These are phyloP conservation scores for Kazachstania bromeliacearum DNA, from an alignment of 805 yeast species.

Conservation along the genomic window DNA sequence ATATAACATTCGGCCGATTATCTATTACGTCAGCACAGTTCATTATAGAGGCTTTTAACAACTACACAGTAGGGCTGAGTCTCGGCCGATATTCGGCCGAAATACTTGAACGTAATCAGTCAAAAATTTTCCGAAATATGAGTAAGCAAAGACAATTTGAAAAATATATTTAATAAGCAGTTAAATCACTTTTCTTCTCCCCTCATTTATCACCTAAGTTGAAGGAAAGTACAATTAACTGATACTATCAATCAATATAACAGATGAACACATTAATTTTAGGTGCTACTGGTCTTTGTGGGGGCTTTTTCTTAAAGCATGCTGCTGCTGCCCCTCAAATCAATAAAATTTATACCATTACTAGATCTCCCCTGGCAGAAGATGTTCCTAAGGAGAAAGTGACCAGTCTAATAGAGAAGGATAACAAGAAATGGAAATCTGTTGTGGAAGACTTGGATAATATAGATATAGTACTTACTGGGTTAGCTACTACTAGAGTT, in stretches of 20 bases:
- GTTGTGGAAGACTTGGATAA: conserved; percentile 21
- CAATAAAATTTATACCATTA: conserved; percentile 37
- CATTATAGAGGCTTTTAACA: no score
- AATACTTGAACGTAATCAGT: no score
- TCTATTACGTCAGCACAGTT: no score
- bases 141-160: no score
- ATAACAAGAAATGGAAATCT: conserved; percentile 43
- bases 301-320: conserved; percentile 43
- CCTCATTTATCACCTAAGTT: neutral
- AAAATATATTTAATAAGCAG: neutral
- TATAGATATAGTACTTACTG: conserved; percentile 44
- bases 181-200: neutral
- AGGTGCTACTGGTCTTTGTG: conserved; percentile 79
- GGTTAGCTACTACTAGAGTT: conserved; percentile 66
- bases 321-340: conserved; percentile 33
- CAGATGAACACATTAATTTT: conserved; percentile 33
- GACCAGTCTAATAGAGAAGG: conserved; percentile 35
- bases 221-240: neutral
- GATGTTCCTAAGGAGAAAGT: conserved; percentile 25
- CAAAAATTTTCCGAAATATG: no score
- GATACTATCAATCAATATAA: neutral
- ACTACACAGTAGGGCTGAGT: no score
- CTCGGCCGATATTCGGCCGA: no score
- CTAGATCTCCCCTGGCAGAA: conserved; percentile 38
- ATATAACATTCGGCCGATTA: no score